Percentiles rank a stretch among this genome's conserved stretches.
Conservation (phyloP, 176 grass and related monocot genomes). For the Avena insularis region DNA sequence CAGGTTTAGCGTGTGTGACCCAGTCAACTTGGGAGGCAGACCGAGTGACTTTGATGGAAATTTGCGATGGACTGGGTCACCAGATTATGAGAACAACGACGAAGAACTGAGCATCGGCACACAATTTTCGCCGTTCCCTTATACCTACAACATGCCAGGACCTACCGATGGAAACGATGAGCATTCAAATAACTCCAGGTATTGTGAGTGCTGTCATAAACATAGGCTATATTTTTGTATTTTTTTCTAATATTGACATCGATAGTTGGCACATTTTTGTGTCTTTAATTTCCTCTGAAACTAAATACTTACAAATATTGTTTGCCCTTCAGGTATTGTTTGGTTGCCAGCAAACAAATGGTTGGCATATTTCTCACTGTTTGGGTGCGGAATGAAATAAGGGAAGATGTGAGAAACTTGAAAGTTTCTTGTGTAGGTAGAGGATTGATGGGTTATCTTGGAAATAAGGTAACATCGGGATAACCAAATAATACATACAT, state of each 20-base stretch:
- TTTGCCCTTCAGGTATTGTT: constrained; percentile 68
- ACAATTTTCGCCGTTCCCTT: constrained; percentile 60
- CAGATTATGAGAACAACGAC: constrained; percentile 56
- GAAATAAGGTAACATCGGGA: constrained; percentile 77
- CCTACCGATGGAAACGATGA: constrained; percentile 54
- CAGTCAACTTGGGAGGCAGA: constrained; percentile 62
- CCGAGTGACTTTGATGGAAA: constrained; percentile 78
- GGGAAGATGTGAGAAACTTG: constrained; percentile 83
- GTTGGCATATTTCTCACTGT: constrained; percentile 98
- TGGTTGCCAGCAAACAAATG: constrained; percentile 98
- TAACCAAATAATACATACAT: not conserved
- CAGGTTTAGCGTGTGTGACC: constrained; percentile 84
- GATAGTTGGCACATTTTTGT: not conserved
- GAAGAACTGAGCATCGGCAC: constrained; percentile 49
- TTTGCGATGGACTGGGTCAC: constrained; percentile 59
- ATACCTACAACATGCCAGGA: constrained; percentile 41
- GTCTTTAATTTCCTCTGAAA: constrained; percentile 5
- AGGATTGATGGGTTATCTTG: constrained; percentile 98
- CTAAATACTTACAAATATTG: constrained; percentile 35
- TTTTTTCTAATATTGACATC: constrained; percentile 2
- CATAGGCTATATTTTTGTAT: not conserved
- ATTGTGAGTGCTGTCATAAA: constrained; percentile 13
- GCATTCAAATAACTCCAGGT: constrained; percentile 63
- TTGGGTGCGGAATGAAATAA: constrained; percentile 85
- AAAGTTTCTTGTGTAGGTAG: constrained; percentile 98